phyloP scores from a whole-genome alignment of 2,329 filamentous ascomycete genomes.

The Arthrocladium fulminans region DNA sequence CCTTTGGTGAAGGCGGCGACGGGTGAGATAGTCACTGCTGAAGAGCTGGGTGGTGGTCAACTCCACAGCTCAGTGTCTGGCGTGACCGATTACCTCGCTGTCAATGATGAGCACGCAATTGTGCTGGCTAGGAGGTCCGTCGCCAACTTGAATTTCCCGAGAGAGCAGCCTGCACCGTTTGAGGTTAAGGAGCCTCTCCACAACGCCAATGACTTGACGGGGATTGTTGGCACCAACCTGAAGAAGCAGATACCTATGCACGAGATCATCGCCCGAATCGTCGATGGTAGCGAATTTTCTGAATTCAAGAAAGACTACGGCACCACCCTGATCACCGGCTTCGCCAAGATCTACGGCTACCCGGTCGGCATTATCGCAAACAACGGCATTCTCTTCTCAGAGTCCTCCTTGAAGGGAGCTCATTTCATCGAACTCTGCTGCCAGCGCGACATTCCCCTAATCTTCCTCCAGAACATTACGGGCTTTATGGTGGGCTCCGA shows the following conservation, averaged over 20 bases:
- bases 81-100: conserved; percentile 89
- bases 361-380: conserved; percentile 90
- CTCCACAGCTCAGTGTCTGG: conserved; percentile 86
- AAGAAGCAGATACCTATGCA: conserved; percentile 76
- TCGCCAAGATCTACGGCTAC: conserved; percentile 81
- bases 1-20: conserved; percentile 94
- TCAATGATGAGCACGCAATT: conserved; percentile 86
- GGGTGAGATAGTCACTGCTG: conserved; percentile 79
- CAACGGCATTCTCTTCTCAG: conserved; percentile 88
- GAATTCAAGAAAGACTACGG: conserved; percentile 95
- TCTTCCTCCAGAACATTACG: conserved; percentile 93
- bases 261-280: conserved; percentile 85
- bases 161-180: conserved; percentile 30
- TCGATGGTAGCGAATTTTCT: conserved; percentile 79
- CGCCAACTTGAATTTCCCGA: conserved; percentile 81
- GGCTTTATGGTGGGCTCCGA: conserved; percentile 97
- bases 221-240: conserved; percentile 84
- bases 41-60: conserved; percentile 81
- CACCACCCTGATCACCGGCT: conserved; percentile 80
- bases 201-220: conserved; percentile 67
- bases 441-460: conserved; percentile 77
- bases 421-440: conserved; percentile 95
- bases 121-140: conserved; percentile 76
- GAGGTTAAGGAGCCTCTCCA: conserved; percentile 68
- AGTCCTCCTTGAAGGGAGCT: conserved; percentile 82